Percentiles rank a stretch among this genome's conserved stretches.
phyloP scores from a whole-genome alignment of 2,329 filamentous ascomycete genomes.

The Scedosporium minutisporum region DNA sequence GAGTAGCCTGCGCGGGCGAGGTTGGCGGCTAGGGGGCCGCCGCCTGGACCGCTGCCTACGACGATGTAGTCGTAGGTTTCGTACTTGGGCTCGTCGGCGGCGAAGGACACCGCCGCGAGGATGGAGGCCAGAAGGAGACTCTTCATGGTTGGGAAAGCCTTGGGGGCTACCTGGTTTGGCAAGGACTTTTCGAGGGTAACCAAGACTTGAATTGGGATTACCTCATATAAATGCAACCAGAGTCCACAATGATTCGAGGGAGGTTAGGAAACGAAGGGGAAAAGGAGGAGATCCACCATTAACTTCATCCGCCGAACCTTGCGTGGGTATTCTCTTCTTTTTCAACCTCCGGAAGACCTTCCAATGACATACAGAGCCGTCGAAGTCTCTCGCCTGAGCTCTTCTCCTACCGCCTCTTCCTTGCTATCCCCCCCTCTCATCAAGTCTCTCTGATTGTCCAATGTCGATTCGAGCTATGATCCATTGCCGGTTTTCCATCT shows the following conservation, averaged over 20 bases:
- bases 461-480: neutral
- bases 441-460: neutral
- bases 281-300: neutral
- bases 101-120: neutral
- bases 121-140: neutral
- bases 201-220: neutral
- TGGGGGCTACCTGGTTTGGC: neutral
- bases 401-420: neutral
- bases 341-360: neutral
- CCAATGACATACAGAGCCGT: no score
- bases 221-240: neutral
- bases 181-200: neutral
- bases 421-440: neutral
- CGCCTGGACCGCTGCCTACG: slow-evolving; percentile 52
- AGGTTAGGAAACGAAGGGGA: neutral
- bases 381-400: no score
- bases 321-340: neutral
- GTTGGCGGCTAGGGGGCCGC: slow-evolving; percentile 47
- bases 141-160: neutral
- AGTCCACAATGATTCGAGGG: neutral
- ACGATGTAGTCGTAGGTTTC: slow-evolving; percentile 45
- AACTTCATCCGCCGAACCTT: neutral
- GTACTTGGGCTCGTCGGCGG: neutral
- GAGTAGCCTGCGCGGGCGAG: slow-evolving; percentile 50
- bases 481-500: neutral